A percentile compares a stretch with the other conserved stretches of the same genome.
Evolutionary conservation across 2,329 filamentous ascomycete genomes (phyloP).

Genomic region (Chrysosporium keratinophilum): DNA sequence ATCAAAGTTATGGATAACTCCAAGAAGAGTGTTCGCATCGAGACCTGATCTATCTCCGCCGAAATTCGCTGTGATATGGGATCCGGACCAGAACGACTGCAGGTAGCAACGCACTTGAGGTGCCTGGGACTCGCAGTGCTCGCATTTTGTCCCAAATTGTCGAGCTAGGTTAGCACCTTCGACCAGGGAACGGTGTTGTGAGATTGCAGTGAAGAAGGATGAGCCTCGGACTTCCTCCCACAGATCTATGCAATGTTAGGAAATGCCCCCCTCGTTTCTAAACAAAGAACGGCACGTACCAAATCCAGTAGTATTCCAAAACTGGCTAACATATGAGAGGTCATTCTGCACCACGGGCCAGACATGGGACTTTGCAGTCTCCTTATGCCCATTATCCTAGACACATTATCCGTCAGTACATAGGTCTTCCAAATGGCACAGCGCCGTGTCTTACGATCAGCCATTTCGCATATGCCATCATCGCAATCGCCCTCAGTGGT

Average conservation of each 20-base stretch:
- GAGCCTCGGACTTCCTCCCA: constrained; percentile 70
- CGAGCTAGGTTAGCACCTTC: constrained; percentile 54
- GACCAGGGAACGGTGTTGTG: constrained; percentile 53
- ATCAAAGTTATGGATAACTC: constrained; percentile 60
- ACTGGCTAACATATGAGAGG: constrained; percentile 60
- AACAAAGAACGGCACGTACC: constrained; percentile 25
- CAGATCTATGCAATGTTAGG: constrained; percentile 40
- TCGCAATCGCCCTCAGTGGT: constrained; percentile 26
- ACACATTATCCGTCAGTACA: not conserved
- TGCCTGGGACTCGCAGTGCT: constrained; percentile 52
- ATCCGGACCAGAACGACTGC: constrained; percentile 61
- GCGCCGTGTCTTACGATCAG: constrained; percentile 39
- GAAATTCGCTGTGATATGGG: constrained; percentile 60
- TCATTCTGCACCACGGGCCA: constrained; percentile 70
- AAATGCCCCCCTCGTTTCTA: constrained; percentile 5
- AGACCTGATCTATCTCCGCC: constrained; percentile 54
- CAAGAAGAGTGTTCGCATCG: constrained; percentile 61
- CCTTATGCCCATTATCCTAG: constrained; percentile 42
- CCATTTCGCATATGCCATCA: constrained; percentile 48
- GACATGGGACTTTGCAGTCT: constrained; percentile 45
- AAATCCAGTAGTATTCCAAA: constrained; percentile 55
- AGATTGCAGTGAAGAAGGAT: constrained; percentile 66
- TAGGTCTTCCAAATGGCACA: not conserved
- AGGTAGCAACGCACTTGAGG: constrained; percentile 63
- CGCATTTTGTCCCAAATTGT: constrained; percentile 51